Evolutionary conservation across 228 moss, liverwort and hornwort species (phyloP).

Genomic region (Sphagnum magellanicum): DNA sequence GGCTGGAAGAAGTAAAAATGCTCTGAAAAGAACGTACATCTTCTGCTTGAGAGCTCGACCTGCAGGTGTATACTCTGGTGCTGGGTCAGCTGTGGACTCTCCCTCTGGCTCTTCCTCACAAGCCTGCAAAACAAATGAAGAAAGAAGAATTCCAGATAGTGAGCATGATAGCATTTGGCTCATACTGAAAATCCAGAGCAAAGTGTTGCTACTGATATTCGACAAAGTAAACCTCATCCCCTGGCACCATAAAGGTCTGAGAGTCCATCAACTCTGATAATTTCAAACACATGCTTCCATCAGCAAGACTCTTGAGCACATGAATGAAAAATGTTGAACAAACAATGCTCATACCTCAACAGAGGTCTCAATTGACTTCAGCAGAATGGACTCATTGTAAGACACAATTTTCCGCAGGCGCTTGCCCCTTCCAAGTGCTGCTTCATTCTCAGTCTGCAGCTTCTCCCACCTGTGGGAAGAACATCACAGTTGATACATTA

Average conservation of each 20-base stretch:
- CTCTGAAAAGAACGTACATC: constrained; percentile 41
- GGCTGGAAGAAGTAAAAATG: not conserved
- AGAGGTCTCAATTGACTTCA: constrained; percentile 50
- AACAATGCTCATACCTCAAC: constrained; percentile 42
- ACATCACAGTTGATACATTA: not conserved
- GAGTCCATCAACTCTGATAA: not conserved
- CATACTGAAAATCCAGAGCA: too few species aligned
- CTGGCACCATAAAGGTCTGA: not conserved
- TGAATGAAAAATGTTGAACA: not conserved
- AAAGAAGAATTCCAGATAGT: too few species aligned
- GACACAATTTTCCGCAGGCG: constrained; percentile 43
- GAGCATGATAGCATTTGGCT: too few species aligned
- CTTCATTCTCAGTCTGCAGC: constrained; percentile 51
- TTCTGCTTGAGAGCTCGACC: constrained; percentile 51
- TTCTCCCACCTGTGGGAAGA: constrained; percentile 63
- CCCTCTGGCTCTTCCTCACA: constrained; percentile 46
- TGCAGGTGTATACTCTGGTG: constrained; percentile 38
- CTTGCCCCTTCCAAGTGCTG: constrained; percentile 50
- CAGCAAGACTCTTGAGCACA: not conserved
- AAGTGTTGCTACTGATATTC: too few species aligned
- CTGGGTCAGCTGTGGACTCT: constrained; percentile 26
- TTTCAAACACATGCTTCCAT: not conserved
- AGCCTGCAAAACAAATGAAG: not conserved
- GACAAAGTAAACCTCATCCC: not conserved
- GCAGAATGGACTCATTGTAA: constrained; percentile 31